phyloP scores from a whole-genome alignment of 2,329 filamentous ascomycete species.

The Trichoderma cornu-damae region DNA sequence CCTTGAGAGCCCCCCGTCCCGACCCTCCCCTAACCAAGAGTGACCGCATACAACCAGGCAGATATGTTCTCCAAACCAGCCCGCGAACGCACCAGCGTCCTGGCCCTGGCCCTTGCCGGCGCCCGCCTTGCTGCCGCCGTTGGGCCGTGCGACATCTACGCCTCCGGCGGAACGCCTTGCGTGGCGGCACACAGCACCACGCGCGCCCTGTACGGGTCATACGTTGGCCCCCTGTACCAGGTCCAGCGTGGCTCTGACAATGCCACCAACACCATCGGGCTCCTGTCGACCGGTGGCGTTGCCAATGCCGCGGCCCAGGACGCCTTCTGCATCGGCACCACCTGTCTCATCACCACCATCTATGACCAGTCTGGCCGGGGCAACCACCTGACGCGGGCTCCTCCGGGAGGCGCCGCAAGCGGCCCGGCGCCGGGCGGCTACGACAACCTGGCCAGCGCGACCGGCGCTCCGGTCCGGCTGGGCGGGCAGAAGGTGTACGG shows the following conservation, averaged over 20 bases:
- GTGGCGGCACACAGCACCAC: conserved; percentile 13
- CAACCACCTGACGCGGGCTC: conserved; percentile 6
- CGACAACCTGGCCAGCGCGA: neutral
- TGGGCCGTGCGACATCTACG: conserved; percentile 3
- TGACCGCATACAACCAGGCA: neutral
- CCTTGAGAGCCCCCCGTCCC: no score
- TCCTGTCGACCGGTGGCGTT: neutral
- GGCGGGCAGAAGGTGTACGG: conserved; percentile 12
- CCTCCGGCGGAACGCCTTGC: conserved; percentile 3
- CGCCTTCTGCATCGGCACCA: conserved; percentile 7
- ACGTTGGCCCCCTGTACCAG: neutral
- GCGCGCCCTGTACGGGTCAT: conserved; percentile 1
- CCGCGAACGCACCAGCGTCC: neutral
- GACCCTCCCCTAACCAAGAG: no score
- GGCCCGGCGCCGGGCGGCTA: neutral
- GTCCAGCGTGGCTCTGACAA: conserved; percentile 8
- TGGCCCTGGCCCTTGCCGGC: neutral
- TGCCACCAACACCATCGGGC: neutral
- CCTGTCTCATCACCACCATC: conserved; percentile 6
- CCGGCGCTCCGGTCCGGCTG: conserved; percentile 1
- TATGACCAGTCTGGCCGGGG: conserved; percentile 9
- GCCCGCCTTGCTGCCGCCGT: neutral
- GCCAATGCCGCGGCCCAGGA: conserved; percentile 15
- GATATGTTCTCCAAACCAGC: neutral
- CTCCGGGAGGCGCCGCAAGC: neutral